Percentiles rank a stretch among this genome's conserved stretches.
These are phyloP conservation scores for Cercospora zeae-maydis DNA, from an alignment of 2,329 filamentous ascomycete species.

Conservation along the genomic window DNA sequence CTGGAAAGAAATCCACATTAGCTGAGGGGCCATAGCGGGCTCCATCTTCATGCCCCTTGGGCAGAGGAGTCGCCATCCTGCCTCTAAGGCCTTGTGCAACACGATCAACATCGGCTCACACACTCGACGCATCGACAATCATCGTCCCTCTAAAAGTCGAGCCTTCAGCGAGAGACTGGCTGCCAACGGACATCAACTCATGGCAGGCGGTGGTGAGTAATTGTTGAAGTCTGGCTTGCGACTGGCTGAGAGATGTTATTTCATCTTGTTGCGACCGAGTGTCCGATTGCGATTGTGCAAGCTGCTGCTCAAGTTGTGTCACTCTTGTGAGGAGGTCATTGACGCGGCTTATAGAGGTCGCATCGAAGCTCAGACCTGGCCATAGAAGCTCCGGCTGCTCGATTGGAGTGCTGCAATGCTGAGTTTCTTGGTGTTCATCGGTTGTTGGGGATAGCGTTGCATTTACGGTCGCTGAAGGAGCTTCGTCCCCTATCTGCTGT, in stretches of 20 bases:
- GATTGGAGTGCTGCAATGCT: neutral
- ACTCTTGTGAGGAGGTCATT: neutral
- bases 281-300: neutral
- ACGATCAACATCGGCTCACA: neutral
- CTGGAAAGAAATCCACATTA: neutral
- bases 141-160: neutral
- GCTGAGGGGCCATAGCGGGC: neutral
- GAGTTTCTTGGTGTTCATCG: neutral
- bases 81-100: neutral
- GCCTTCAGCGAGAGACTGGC: neutral
- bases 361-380: neutral
- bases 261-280: neutral
- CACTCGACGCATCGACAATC: neutral
- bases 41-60: neutral
- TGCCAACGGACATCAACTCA: neutral
- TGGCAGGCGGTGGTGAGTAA: neutral
- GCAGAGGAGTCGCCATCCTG: neutral
- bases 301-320: neutral
- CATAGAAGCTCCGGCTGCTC: neutral
- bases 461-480: neutral
- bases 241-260: neutral
- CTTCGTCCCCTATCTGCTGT: neutral
- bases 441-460: neutral
- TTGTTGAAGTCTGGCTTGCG: neutral
- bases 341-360: neutral